These are phyloP conservation scores for Exophiala aquamarina DNA, from an alignment of 2,329 filamentous ascomycete species.

Conservation along the genomic window DNA sequence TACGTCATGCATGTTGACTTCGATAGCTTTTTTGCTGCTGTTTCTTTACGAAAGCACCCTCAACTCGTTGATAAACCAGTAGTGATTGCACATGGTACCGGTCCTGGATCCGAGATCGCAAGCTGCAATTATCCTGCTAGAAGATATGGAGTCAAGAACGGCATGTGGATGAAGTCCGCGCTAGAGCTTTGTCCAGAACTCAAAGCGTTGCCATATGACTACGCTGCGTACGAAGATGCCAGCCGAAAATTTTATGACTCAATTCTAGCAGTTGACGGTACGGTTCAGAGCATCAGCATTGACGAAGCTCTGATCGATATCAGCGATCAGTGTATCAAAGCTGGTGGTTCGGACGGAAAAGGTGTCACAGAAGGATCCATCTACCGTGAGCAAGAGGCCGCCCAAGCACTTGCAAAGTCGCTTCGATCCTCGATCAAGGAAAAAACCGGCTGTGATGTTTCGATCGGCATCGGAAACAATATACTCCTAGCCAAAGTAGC, in stretches of 20 bases:
- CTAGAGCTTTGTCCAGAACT: constrained; percentile 79
- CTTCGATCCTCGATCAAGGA: constrained; percentile 70
- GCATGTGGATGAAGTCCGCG: constrained; percentile 98
- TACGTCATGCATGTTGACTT: constrained; percentile 97
- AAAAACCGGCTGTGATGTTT: constrained; percentile 82
- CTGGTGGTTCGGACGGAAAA: constrained; percentile 65
- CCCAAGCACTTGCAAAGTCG: constrained; percentile 65
- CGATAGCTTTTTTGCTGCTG: constrained; percentile 96
- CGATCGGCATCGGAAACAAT: constrained; percentile 87
- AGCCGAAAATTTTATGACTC: constrained; percentile 85
- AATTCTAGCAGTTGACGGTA: constrained; percentile 74
- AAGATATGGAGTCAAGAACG: constrained; percentile 85
- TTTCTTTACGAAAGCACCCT: constrained; percentile 77
- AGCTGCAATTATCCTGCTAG: constrained; percentile 96
- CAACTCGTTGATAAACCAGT: constrained; percentile 76
- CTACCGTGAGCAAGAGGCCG: constrained; percentile 75
- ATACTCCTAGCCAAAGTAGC: constrained; percentile 90
- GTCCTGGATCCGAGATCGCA: constrained; percentile 88
- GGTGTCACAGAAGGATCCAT: constrained; percentile 67
- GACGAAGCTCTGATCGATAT: constrained; percentile 92
- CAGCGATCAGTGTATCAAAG: constrained; percentile 66
- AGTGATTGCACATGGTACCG: constrained; percentile 83
- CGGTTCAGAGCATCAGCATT: constrained; percentile 94
- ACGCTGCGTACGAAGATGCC: constrained; percentile 88
- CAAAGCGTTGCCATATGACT: constrained; percentile 92